These are phyloP conservation scores for Lasiodiplodia sp. DNA, from an alignment of 2,329 filamentous ascomycete genomes.

Conservation along the genomic window DNA sequence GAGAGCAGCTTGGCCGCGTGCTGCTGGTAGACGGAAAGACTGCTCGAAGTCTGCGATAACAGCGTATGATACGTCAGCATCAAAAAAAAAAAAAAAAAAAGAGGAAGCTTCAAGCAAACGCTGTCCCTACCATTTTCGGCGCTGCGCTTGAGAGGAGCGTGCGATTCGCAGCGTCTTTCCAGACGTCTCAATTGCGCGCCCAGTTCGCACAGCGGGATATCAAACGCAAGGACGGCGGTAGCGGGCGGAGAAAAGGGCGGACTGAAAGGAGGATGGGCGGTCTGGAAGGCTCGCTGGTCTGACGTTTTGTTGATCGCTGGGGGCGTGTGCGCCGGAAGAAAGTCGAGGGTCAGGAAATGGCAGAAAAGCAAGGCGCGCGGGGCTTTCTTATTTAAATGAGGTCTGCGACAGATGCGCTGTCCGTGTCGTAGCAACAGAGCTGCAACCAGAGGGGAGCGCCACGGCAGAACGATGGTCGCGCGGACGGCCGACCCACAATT, in stretches of 20 bases:
- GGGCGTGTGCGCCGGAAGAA: slow-evolving; percentile 1
- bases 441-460: slow-evolving; percentile 6
- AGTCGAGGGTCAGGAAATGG: background rate
- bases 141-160: slow-evolving; percentile 14
- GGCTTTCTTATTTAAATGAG: slow-evolving; percentile 1
- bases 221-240: background rate
- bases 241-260: slow-evolving; percentile 18
- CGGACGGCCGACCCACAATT: slow-evolving; percentile 17
- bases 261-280: slow-evolving; percentile 21
- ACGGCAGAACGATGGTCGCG: slow-evolving; percentile 17
- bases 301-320: slow-evolving; percentile 3
- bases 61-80: background rate
- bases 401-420: slow-evolving; percentile 3
- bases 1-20: slow-evolving; percentile 27
- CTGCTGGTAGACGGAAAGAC: slow-evolving; percentile 28
- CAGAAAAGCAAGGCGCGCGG: background rate
- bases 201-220: background rate
- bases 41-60: slow-evolving; percentile 11
- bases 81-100: background rate
- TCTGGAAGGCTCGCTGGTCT: slow-evolving; percentile 3
- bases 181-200: background rate
- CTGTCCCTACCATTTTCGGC: slow-evolving; percentile 19
- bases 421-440: background rate
- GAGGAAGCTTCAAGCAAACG: background rate
- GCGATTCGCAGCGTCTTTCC: background rate